Evolutionary conservation across 805 yeast genomes (phyloP), one percentile per base, ranked within the genome.

Genomic region (Saccharomycopsis sp.): DNA sequence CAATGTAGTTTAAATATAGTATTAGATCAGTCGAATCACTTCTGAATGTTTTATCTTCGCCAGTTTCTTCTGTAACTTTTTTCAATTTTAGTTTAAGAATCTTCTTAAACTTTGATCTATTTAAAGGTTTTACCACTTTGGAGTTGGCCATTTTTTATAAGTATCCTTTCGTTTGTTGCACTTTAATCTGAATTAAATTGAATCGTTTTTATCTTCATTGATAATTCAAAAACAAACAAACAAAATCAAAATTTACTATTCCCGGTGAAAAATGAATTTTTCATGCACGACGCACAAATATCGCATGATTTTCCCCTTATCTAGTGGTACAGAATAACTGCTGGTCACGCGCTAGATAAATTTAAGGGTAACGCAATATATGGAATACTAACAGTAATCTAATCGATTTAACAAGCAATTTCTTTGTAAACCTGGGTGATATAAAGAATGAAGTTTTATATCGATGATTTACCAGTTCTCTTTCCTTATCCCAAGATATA

Each of bases 401-500:
- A n/a, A 27, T 27, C 13, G n/a, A n/a, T n/a, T 27, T n/a, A 11
- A 27, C 31, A 11, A 27, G 31, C 11, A 27, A 27, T 27, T n/a
- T 27, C 31, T 27, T 11, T 11, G 31, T n/a, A 27, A 11, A 27
- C n/a, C 31, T n/a, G n/a, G n/a, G 13, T 11, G 31, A 11, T 11
- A 27, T 27, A n/a, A 27, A 27, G 31, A 9, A 61, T 62, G 66
- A 87, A 85, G 67, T 93, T 93, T 69, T 85, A 64, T 61, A 93
- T 93, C 51, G 99, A 90, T 67, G 99, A 93, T 64, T 68, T 93
- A 50, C 97, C 97, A 17, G 95, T 93, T 27, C 71, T 87, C 43
- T 93, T 93, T 62, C 99, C 99, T 13, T 93, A 93, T 61, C 97
- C 97, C 2, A 75, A 86, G 58, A 90, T 93, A 44, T 93, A 93